Base-by-base conservation (phyloP, 169 alveolate genomes). In the Eimeria brunetti region DNA sequence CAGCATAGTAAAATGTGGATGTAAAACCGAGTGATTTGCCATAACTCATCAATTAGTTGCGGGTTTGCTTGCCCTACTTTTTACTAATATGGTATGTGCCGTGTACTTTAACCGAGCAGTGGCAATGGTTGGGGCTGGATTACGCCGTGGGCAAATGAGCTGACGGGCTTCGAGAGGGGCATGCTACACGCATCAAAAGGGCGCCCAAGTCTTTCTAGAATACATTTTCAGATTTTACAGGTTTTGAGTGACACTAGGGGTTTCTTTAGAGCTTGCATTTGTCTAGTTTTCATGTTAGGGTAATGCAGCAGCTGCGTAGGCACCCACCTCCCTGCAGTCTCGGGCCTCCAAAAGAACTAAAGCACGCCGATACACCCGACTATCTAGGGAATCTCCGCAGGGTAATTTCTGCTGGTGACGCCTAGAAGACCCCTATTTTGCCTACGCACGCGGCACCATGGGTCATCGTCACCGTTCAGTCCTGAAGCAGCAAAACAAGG, bases 401-500 rank as follows among this genome's bases (percentile, higher is more conserved):
- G 9, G 51, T 33, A 3, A 12, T 69, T 33, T 16, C 27, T 16
- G 33, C 30, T 69, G n/a, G 27, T 14, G 51, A 36, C 80, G 51
- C 9, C 14, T 14, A 69, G 80, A 9, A 69, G 8, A 33, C n/a
- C 51, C 51, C 38, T 78, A 8, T 46, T 33, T 56, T 58, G 22
- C 49, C 41, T 41, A 46, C 33, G 69, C 89, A 36, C 46, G 53
- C 90, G 90, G 33, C 67, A 62, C 76, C 81, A 85, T 85, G 92
- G 81, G 92, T n/a, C 96, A 94, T 46, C 96, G 94, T 60, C 95
- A 90, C 41, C 81, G 94, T 33, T 76, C 96, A 27, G 36, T 75
- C 20, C 93, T 88, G 81, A 89, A 88, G 41, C 96, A 94, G 81
- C 96, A 80, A 33, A 94, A 94, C 88, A 94, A 89, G 93, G 91